Conservation (phyloP, 176 grass and related monocot genomes). For the Pontederia crassipes region DNA sequence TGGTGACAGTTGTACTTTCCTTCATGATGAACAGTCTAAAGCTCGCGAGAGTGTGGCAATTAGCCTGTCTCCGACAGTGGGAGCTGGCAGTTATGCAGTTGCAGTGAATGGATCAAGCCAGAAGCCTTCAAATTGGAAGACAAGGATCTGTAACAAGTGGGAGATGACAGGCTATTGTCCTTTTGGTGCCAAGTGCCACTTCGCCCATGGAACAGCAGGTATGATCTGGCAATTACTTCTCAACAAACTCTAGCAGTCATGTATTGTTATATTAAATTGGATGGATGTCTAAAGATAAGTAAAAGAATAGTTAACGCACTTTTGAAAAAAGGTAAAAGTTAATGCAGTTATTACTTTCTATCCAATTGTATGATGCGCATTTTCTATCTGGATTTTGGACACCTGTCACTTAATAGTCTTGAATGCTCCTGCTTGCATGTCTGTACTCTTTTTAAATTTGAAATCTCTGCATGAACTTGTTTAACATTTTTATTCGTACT, state of each 20-base stretch:
- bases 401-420: no score
- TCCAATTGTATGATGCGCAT: no score
- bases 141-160: slow-evolving; percentile 98
- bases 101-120: slow-evolving; percentile 20
- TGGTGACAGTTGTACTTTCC: slow-evolving; percentile 76
- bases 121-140: slow-evolving; percentile 99
- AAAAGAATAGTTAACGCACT: no score
- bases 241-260: background rate
- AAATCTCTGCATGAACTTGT: no score
- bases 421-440: no score
- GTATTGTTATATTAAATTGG: no score
- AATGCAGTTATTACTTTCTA: no score
- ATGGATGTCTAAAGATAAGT: no score
- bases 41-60: slow-evolving; percentile 87
- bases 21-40: slow-evolving; percentile 93
- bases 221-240: slow-evolving; percentile 9
- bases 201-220: slow-evolving; percentile 93
- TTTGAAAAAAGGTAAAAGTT: no score
- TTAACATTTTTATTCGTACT: no score
- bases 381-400: no score
- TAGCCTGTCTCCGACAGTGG: slow-evolving; percentile 65
- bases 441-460: no score
- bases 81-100: slow-evolving; percentile 24
- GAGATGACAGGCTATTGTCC: slow-evolving; percentile 99
- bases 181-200: slow-evolving; percentile 94